Base-by-base conservation (phyloP, 371 early-diverging fungal genomes). In the Lichtheimia ornata region DNA sequence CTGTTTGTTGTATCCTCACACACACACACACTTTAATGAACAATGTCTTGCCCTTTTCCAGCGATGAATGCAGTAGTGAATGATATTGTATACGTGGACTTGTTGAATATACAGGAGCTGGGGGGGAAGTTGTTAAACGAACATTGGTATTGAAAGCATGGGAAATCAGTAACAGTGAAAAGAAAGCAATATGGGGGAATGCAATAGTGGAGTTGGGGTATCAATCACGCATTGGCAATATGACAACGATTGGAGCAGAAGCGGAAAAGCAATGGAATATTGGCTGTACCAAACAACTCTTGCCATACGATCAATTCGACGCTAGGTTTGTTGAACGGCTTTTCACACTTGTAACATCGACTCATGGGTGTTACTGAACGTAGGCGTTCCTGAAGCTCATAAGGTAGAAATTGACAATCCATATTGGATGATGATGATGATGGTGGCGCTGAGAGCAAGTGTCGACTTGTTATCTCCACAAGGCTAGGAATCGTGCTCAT, bases 201-300 rank as follows among this genome's bases (percentile, higher is more conserved):
- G 11, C 9, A 11, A 5, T 9, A 9, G 35, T 35, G 35, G 35
- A 35, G 35, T 22, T 22, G 22, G 35, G 35, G 35, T 35, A 35
- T 35, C 35, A 35, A 35, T 35, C 35, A 35, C 35, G 35, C 6
- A 35, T 35, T 35, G 11, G 35, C 35, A 35, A 35, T 35, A 35
- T 35, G 35, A 9, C 35, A 35, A 11, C 35, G 6, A 35, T 35
- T 35, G 35, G 79, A 78, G 43, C 79, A 78, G 44, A 72, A 75
- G 35, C 79, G 63, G 58, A 66, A 69, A 17, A 63, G 18, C 5
- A 73, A 50, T 40, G 79, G 76, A 13, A 78, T 62, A 50, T 63
- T 58, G 15, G 30, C 57, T 22, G 62, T 62, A 22, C 61, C 63
- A 5, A 71, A 53, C 0, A 71, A 53, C 14, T 49, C 58, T 11